Evolutionary conservation across 345 rosid genomes (phyloP), one percentile per base, ranked within the genome.

Genomic region (Sisymbrium irio): DNA sequence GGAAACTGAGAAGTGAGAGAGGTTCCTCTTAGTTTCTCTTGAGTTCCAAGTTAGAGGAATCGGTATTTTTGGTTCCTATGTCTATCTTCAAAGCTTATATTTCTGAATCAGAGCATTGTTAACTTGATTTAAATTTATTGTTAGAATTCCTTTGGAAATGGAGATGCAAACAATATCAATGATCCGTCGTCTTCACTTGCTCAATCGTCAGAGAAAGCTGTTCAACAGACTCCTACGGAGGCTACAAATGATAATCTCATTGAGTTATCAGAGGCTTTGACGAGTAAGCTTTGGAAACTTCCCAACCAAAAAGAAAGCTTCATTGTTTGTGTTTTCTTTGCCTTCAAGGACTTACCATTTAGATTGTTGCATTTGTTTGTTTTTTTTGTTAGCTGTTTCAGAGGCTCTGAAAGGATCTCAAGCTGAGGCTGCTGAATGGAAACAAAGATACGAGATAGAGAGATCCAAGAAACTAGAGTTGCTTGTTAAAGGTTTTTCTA

Each of bases 401-500:
- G 92, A 92, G 87, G 87, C 96, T 51, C 77, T 92, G 58, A 83
- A 93, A 30, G 86, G 89, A 71, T 96, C 95, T 65, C 98, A 96
- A 85, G 96, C 96, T 47, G 97, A 96, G 85, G 98, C 96, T 65
- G 84, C 94, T 75, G 98, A 96, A 75, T 96, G 99, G 99, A 92
- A 96, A 78, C 93, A 94, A 57, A 82, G 87, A 86, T 95, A 84
- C 70, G 96, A 96, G 76, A 70, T 96, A 69, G 96, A 92, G 85
- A 89, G 82, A 79, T 75, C 84, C 7, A 83, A 82, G 62, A 95
- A 84, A 68, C 77, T 28, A 22, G 84, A 66, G 42, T 72, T 79
- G 61, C 85, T 85, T 62, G 80, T 13, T 51, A 86, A 84, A 90
- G 99, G 97, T 95, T 62, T 17, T 30, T 6, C 11, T 49, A 22